Evolutionary conservation across 768 basidiomycete species (phyloP).

Genomic region (Boletus subcaerulescens): DNA sequence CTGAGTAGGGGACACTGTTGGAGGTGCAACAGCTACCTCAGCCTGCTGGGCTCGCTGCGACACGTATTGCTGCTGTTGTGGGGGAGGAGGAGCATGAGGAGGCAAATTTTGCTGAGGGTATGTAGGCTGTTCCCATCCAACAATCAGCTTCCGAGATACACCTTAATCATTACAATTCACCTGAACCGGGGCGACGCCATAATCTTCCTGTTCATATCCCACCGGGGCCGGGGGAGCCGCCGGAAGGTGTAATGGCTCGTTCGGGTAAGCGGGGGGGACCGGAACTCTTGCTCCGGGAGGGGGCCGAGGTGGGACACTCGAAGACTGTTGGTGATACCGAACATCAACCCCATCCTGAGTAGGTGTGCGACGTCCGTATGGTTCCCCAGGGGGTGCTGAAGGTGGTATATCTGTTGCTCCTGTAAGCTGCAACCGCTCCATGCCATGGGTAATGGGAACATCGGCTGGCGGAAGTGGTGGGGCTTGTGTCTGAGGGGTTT

Average conservation of each 20-base stretch:
- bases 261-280: constrained; percentile 34
- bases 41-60: constrained; percentile 31
- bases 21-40: constrained; percentile 22
- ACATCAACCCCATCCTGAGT: constrained; percentile 38
- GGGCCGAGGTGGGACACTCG: constrained; percentile 33
- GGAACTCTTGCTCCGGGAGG: constrained; percentile 39
- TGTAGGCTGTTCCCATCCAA: constrained; percentile 10
- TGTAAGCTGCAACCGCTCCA: constrained; percentile 48
- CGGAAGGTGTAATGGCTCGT: constrained; percentile 32
- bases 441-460: constrained; percentile 32
- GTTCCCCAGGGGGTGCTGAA: constrained; percentile 17
- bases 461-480: constrained; percentile 33
- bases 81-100: constrained; percentile 14
- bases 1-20: constrained; percentile 35
- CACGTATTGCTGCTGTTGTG: constrained; percentile 26
- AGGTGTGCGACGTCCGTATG: constrained; percentile 25
- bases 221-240: constrained; percentile 8
- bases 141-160: constrained; percentile 3
- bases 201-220: constrained; percentile 33
- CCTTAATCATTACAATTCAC: constrained; percentile 9
- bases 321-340: constrained; percentile 39
- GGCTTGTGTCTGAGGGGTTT: constrained; percentile 30
- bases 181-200: constrained; percentile 20
- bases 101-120: constrained; percentile 25
- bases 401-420: constrained; percentile 37